Conservation (phyloP, 768 basidiomycete genomes). For the Scleroderma bovista region DNA sequence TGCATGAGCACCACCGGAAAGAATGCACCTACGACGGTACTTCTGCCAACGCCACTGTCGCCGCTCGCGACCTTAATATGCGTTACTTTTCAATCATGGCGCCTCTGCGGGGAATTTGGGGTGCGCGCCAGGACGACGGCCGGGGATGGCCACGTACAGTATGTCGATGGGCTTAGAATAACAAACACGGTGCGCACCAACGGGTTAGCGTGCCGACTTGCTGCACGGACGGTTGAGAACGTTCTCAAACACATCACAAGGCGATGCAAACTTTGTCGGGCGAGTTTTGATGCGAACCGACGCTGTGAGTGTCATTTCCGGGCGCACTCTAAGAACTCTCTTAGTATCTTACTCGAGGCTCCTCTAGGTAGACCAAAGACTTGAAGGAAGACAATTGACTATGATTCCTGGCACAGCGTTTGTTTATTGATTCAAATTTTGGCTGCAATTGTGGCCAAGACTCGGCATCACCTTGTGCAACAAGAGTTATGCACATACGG, state of each 20-base stretch:
- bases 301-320: too few relatives aligned
- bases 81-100: constrained; percentile 49
- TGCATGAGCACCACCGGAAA: constrained; percentile 2
- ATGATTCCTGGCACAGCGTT: too few relatives aligned
- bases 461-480: too few relatives aligned
- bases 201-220: constrained; percentile 51
- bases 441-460: too few relatives aligned
- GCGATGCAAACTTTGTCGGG: background rate
- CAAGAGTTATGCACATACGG: too few relatives aligned
- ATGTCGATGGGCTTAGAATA: constrained; percentile 1
- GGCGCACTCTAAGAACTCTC: too few relatives aligned
- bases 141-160: constrained; percentile 23
- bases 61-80: constrained; percentile 84
- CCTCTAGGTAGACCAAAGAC: too few relatives aligned
- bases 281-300: background rate
- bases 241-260: constrained; percentile 3
- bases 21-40: constrained; percentile 76
- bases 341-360: too few relatives aligned
- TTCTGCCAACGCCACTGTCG: constrained; percentile 96
- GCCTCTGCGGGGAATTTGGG: constrained; percentile 56
- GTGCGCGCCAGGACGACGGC: constrained; percentile 36
- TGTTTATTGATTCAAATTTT: too few relatives aligned
- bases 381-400: too few relatives aligned
- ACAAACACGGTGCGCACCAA: constrained; percentile 33
- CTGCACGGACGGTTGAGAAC: constrained; percentile 12